Evolutionary conservation across 371 early-diverging fungal genomes (phyloP), one percentile per base, ranked within the genome.

Genomic region (Apophysomyces trapeziformis): DNA sequence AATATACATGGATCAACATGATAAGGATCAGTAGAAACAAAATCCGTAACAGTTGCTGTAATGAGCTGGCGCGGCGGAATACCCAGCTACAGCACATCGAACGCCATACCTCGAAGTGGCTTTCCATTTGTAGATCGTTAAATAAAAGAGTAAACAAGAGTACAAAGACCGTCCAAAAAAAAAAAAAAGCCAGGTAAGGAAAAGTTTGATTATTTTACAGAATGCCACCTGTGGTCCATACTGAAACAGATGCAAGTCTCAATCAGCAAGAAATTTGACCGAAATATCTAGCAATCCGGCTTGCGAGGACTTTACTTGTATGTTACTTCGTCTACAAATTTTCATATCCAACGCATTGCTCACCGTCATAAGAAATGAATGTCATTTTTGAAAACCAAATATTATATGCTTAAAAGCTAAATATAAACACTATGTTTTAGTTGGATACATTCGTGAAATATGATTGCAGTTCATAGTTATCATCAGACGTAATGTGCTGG

Each of bases 21-120:
- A 66, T 7, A 16, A 62, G 59, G 21, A 54, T 58, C 7, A 70
- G 21, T 1, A 63, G 11, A 4, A 38, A 14, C n/a, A 58, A 59
- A 44, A 66, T 45, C 9, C 47, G 37, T 14, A 63, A 45, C 16
- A 54, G 63, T 16, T 60, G 66, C 14, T 47, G 62, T 37, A 66
- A n/a, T 37, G 58, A 47, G 18, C 62, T 46, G 32, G 3, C 32
- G 38, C 69, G 69, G 7, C 65, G 61, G 18, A 45, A 5, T 32
- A 11, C 26, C 64, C 37, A 21, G 61, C 65, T 44, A 60, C 61
- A 65, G 45, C 26, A 45, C 65, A 65, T 59, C 46, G 38, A 21
- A 21, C 21, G n/a, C 7, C 54, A 9, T 50, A 21, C 9, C 21
- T 21, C 54, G 9, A 7, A 21, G 54, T 26, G 21, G 21, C 11